phyloP scores from a whole-genome alignment of 495 filamentous ascomycete genomes.

The Aspergillus kassunensis region DNA sequence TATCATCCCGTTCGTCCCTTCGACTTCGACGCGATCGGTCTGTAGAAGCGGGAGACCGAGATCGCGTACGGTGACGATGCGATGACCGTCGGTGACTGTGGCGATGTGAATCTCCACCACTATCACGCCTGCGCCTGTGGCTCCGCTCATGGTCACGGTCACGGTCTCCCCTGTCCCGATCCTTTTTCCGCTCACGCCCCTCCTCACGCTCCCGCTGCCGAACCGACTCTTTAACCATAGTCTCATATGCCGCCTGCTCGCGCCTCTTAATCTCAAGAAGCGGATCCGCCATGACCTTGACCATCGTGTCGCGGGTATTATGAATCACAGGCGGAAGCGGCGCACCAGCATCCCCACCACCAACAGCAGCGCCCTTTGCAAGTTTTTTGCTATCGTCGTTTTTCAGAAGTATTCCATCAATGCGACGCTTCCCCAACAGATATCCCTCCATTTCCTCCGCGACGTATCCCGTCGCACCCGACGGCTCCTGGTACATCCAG shows the following conservation, averaged over 20 bases:
- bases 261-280: conserved; percentile 86
- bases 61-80: conserved; percentile 27
- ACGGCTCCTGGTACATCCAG: conserved; percentile 95
- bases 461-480: conserved; percentile 71
- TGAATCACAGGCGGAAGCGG: conserved; percentile 53
- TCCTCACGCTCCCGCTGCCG: conserved; percentile 36
- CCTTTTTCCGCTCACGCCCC: conserved; percentile 17
- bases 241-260: conserved; percentile 87
- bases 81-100: conserved; percentile 23
- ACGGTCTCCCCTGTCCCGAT: conserved; percentile 19
- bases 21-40: conserved; percentile 26
- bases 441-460: conserved; percentile 94
- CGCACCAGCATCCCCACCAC: conserved; percentile 54
- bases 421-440: conserved; percentile 83
- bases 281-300: conserved; percentile 86
- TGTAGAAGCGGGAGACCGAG: conserved; percentile 28
- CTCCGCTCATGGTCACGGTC: conserved; percentile 17
- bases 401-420: conserved; percentile 80
- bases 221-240: conserved; percentile 78
- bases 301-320: conserved; percentile 68
- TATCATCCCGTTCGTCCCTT: conserved; percentile 30
- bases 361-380: conserved; percentile 71
- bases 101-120: conserved; percentile 30
- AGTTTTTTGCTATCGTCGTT: conserved; percentile 75
- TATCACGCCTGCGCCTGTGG: conserved; percentile 26